A percentile compares a stretch with the other conserved stretches of the same genome.
These are phyloP conservation scores for Peziza echinospora DNA, from an alignment of 495 filamentous ascomycete species.

Conservation along the genomic window DNA sequence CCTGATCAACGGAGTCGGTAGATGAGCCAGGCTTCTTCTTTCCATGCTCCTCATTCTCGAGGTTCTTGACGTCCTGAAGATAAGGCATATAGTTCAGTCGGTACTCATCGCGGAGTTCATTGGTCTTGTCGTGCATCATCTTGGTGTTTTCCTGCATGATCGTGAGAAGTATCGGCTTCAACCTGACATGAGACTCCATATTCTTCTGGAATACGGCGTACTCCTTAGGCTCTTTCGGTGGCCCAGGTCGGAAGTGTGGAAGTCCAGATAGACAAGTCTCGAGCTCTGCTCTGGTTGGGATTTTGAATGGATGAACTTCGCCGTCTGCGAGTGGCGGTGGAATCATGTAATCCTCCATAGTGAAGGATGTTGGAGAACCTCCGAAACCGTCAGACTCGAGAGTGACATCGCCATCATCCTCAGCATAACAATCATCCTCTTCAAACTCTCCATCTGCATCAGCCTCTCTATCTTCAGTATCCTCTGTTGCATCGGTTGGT, in stretches of 20 bases:
- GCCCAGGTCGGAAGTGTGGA: conserved; percentile 14
- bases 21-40: conserved; percentile 15
- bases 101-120: conserved; percentile 3
- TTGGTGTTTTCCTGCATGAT: neutral
- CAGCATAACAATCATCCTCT: conserved; percentile 4
- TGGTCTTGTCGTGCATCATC: conserved; percentile 2
- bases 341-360: neutral
- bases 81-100: neutral
- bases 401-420: conserved; percentile 15
- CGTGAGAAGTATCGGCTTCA: neutral
- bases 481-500: neutral
- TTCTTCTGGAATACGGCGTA: conserved; percentile 11
- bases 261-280: conserved; percentile 2
- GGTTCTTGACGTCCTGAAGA: neutral
- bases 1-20: conserved; percentile 10
- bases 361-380: neutral
- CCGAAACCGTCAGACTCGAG: neutral
- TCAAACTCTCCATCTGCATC: conserved; percentile 7
- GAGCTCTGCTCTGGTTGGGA: neutral
- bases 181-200: neutral
- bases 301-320: neutral
- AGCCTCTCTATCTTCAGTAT: neutral
- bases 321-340: neutral
- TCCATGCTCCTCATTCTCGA: neutral
- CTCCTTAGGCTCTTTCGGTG: conserved; percentile 11